phyloP scores from a whole-genome alignment of 768 basidiomycete genomes.

The Kwoniella bestiolae region DNA sequence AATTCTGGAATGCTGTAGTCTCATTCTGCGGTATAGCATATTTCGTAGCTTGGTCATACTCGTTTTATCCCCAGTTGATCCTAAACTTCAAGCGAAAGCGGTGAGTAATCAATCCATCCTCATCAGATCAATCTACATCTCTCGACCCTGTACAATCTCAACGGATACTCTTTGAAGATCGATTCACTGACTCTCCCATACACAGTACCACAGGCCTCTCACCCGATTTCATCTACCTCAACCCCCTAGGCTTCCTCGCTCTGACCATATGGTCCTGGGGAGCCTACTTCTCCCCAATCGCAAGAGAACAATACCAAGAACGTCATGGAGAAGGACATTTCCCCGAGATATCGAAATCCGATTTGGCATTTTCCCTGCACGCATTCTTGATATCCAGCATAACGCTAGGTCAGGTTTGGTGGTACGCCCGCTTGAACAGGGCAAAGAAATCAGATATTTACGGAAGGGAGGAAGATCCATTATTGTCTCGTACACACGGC shows the following conservation, averaged over 20 bases:
- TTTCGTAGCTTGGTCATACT: constrained; percentile 56
- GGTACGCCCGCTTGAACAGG: constrained; percentile 51
- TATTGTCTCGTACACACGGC: background rate
- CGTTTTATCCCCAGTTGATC: constrained; percentile 59
- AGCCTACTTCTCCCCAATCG: constrained; percentile 49
- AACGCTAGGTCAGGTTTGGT: constrained; percentile 54
- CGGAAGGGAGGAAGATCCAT: constrained; percentile 7
- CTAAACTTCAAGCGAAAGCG: constrained; percentile 57
- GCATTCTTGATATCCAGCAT: constrained; percentile 54
- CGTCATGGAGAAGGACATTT: constrained; percentile 56
- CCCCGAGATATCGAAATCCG: constrained; percentile 57
- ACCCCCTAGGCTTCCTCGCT: constrained; percentile 58
- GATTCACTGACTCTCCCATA: background rate
- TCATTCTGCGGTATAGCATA: constrained; percentile 47
- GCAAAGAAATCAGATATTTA: constrained; percentile 15
- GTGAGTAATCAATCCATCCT: constrained; percentile 29
- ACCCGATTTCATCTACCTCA: constrained; percentile 59
- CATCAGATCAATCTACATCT: background rate
- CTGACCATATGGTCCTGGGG: constrained; percentile 56
- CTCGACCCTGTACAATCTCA: too few species aligned
- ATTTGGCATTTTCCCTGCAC: constrained; percentile 60
- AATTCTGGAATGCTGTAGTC: constrained; percentile 23
- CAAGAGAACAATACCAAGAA: constrained; percentile 56
- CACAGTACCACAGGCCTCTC: constrained; percentile 56
- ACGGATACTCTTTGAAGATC: too few species aligned